Evolutionary conservation across 495 filamentous ascomycete genomes (phyloP).

Genomic region (Daldinia caldariorum): DNA sequence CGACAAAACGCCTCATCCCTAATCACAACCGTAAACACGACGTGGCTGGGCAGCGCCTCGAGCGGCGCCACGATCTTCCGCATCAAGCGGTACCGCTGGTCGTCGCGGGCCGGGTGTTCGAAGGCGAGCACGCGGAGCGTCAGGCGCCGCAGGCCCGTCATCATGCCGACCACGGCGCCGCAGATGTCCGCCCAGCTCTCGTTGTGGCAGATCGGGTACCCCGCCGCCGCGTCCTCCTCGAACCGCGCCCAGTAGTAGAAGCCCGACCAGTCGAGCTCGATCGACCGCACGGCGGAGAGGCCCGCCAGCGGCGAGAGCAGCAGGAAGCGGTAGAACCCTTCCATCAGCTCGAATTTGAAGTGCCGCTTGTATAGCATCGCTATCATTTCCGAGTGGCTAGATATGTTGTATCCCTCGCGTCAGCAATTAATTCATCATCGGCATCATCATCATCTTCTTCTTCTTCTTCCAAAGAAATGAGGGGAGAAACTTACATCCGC

Average conservation of each 20-base stretch:
- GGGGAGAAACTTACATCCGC: neutral
- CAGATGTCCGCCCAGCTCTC: constrained; percentile 22
- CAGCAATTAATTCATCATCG: no score
- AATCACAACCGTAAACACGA: neutral
- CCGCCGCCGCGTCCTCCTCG: neutral
- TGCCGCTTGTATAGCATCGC: neutral
- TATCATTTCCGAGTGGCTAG: constrained; percentile 3
- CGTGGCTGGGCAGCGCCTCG: neutral
- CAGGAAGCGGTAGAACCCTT: constrained; percentile 17
- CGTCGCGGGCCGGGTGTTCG: neutral
- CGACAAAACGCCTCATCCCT: neutral
- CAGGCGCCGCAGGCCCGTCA: constrained; percentile 9
- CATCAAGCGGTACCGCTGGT: neutral
- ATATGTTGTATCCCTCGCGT: neutral
- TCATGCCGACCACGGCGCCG: neutral
- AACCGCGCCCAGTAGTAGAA: constrained; percentile 11
- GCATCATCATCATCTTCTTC: no score
- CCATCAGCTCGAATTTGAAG: constrained; percentile 16
- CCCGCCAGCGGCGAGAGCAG: neutral
- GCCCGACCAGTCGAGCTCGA: constrained; percentile 7
- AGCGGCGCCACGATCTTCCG: neutral
- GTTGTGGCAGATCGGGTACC: neutral
- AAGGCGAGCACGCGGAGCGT: neutral
- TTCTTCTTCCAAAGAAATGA: no score
- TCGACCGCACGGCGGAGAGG: constrained; percentile 2